These are phyloP conservation scores for Oropetium thomaeum DNA, from an alignment of 176 grass and related monocot genomes.

Conservation along the genomic window DNA sequence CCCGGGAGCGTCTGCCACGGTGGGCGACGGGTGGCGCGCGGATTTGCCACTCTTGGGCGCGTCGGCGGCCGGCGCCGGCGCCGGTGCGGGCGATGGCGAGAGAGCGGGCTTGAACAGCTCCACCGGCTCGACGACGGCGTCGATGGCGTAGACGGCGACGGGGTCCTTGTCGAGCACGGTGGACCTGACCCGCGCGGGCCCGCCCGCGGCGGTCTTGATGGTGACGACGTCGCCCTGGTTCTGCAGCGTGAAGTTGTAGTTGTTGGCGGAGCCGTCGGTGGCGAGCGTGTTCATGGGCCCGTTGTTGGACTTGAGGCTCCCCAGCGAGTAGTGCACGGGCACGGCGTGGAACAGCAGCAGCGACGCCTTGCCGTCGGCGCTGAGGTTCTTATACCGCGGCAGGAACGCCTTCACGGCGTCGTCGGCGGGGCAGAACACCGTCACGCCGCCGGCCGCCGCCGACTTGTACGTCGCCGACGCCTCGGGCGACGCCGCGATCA, in stretches of 20 bases:
- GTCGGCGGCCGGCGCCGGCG: constrained; percentile 12
- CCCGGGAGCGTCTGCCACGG: constrained; percentile 47
- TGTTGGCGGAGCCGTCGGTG: constrained; percentile 60
- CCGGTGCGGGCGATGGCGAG: constrained; percentile 33
- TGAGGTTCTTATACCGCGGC: constrained; percentile 73
- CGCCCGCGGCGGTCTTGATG: constrained; percentile 39
- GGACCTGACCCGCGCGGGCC: constrained; percentile 39
- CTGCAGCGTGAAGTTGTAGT: constrained; percentile 81
- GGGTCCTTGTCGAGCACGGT: constrained; percentile 54
- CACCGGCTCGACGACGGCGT: constrained; percentile 57
- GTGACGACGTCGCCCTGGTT: constrained; percentile 73
- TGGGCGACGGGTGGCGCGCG: constrained; percentile 1
- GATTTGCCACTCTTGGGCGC: constrained; percentile 39
- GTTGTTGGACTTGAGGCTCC: constrained; percentile 66
- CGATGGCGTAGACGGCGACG: constrained; percentile 61
- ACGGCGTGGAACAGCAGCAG: constrained; percentile 81
- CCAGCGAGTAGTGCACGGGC: constrained; percentile 63
- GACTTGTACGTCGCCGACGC: constrained; percentile 56
- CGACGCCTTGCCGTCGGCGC: constrained; percentile 49
- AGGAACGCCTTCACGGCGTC: constrained; percentile 56
- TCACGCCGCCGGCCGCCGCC: constrained; percentile 59
- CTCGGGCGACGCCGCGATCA: constrained; percentile 53
- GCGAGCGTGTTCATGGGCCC: constrained; percentile 89
- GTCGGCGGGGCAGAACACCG: constrained; percentile 76
- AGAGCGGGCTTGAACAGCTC: constrained; percentile 63